These are phyloP conservation scores for Saprolegnia diclina DNA, from an alignment of 352 stramenopile species.

Conservation along the genomic window DNA sequence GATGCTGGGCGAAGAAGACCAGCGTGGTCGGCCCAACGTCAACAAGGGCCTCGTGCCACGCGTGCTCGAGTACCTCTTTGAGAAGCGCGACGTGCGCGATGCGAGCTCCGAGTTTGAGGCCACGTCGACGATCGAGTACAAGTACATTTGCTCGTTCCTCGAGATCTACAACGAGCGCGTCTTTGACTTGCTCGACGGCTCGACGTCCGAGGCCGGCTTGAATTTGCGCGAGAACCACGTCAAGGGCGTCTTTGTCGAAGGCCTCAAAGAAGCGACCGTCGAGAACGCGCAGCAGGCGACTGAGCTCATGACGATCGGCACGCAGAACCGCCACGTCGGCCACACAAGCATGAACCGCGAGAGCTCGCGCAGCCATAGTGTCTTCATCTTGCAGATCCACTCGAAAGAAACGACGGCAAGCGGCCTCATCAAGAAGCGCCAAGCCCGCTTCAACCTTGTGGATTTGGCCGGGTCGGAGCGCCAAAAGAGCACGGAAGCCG, in stretches of 20 bases:
- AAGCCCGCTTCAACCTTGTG: conserved; percentile 94
- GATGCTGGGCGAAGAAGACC: conserved; percentile 74
- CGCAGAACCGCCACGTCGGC: conserved; percentile 68
- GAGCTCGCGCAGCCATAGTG: conserved; percentile 76
- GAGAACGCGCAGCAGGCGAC: conserved; percentile 57
- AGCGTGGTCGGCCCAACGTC: conserved; percentile 49
- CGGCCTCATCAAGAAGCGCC: conserved; percentile 58
- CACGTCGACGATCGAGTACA: conserved; percentile 62
- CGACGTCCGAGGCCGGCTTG: conserved; percentile 43
- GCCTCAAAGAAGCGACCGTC: conserved; percentile 56
- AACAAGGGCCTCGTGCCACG: conserved; percentile 66
- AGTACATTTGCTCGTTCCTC: conserved; percentile 76
- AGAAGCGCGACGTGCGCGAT: conserved; percentile 32
- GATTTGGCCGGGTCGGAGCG: conserved; percentile 97
- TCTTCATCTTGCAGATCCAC: conserved; percentile 90
- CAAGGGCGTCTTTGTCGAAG: conserved; percentile 76
- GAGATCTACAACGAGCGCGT: conserved; percentile 96
- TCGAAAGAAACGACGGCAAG: conserved; percentile 54
- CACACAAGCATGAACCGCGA: conserved; percentile 84
- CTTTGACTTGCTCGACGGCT: conserved; percentile 84
- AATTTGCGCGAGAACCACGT: conserved; percentile 64
- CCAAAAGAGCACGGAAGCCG: conserved; percentile 92
- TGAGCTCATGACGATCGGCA: conserved; percentile 66
- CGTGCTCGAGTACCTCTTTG: conserved; percentile 80
- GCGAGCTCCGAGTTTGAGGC: conserved; percentile 36